These are phyloP conservation scores for Gnaphalium uliginosum DNA, from an alignment of 129 eudicot genomes.

Conservation along the genomic window DNA sequence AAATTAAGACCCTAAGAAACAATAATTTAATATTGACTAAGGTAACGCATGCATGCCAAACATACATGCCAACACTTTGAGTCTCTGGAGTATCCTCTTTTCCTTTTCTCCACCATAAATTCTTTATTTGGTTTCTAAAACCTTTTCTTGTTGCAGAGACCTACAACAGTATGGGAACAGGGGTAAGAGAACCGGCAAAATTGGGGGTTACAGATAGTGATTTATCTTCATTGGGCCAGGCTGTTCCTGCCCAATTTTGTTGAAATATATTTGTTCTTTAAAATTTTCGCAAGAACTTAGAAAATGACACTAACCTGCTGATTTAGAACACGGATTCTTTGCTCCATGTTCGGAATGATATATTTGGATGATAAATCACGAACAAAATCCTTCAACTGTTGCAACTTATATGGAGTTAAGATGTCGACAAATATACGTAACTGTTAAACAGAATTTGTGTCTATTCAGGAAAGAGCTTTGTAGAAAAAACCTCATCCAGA, in stretches of 20 bases:
- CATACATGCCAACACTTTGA: slow-evolving; percentile 70
- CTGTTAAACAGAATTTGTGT: neutral
- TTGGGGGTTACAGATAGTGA: neutral
- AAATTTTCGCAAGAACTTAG: neutral
- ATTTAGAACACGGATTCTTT: slow-evolving; percentile 76
- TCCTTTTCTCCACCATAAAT: slow-evolving; percentile 99
- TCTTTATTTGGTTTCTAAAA: slow-evolving; percentile 91
- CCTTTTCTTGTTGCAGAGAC: slow-evolving; percentile 98
- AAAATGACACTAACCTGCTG: slow-evolving; percentile 66
- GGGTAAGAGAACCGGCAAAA: neutral
- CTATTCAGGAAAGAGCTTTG: slow-evolving; percentile 16
- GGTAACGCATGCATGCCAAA: slow-evolving; percentile 14
- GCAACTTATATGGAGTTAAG: slow-evolving; percentile 15
- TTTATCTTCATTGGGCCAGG: neutral
- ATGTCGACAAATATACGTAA: slow-evolving; percentile 15
- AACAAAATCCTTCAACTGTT: slow-evolving; percentile 65
- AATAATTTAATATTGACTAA: neutral
- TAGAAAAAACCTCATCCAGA: slow-evolving; percentile 60
- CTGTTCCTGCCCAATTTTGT: neutral
- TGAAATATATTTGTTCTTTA: neutral
- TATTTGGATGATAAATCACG: slow-evolving; percentile 89
- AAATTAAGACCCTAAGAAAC: slow-evolving; percentile 25
- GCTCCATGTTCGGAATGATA: slow-evolving; percentile 94
- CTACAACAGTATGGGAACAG: slow-evolving; percentile 33
- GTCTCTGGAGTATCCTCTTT: slow-evolving; percentile 81